phyloP scores from a whole-genome alignment of 345 rosid species.

The rapeseed (Brassica napus) region DNA sequence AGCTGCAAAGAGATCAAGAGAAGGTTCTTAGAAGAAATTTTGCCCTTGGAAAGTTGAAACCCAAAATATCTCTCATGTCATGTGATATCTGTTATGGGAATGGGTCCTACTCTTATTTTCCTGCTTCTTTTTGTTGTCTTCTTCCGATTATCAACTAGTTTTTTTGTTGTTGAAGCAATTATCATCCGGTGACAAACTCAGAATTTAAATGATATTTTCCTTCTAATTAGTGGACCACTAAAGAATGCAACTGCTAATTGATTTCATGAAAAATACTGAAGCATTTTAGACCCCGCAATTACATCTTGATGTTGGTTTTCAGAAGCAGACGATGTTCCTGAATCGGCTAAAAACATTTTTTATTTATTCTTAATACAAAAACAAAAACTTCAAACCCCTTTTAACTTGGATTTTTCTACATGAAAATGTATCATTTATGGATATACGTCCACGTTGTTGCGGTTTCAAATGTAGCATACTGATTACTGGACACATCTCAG shows the following conservation, averaged over 20 bases:
- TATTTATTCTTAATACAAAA: too few relatives aligned
- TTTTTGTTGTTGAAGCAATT: not conserved
- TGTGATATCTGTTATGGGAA: constrained; percentile 20
- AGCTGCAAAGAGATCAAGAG: not conserved
- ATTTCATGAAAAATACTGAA: not conserved
- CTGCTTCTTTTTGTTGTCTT: constrained; percentile 7
- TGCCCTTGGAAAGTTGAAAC: not conserved
- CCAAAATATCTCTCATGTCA: constrained; percentile 31
- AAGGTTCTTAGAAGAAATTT: constrained; percentile 13
- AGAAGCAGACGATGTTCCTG: too few relatives aligned
- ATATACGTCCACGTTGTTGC: not conserved
- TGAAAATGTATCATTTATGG: not conserved
- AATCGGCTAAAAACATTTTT: too few relatives aligned
- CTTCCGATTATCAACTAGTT: constrained; percentile 1
- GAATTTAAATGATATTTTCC: not conserved
- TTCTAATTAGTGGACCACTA: not conserved
- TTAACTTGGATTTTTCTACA: not conserved
- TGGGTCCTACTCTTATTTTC: constrained; percentile 4
- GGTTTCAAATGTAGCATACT: not conserved
- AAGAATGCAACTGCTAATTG: not conserved
- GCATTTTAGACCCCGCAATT: not conserved
- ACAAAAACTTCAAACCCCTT: too few relatives aligned
- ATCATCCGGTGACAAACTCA: not conserved
- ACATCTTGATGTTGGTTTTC: not conserved
- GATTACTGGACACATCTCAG: not conserved